These are phyloP conservation scores for Fusarium marasasianum DNA, from an alignment of 2,329 filamentous ascomycete genomes.

Conservation along the genomic window DNA sequence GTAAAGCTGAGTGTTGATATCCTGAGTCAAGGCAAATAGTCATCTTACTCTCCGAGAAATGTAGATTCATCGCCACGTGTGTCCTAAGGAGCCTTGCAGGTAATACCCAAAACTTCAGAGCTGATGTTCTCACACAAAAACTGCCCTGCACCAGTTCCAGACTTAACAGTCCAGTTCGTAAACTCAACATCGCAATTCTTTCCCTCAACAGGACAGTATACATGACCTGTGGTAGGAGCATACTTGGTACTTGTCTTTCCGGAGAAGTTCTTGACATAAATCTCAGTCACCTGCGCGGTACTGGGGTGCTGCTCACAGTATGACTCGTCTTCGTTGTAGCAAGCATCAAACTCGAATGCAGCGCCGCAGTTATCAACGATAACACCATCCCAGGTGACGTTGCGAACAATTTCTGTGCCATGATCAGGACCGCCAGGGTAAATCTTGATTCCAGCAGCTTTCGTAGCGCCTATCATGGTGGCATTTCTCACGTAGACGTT, in stretches of 20 bases:
- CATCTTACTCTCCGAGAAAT: rapidly evolving
- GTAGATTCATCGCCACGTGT: background rate
- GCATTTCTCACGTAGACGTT: background rate
- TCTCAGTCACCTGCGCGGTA: background rate
- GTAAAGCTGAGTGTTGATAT: background rate
- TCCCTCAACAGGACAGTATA: background rate
- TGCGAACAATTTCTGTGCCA: background rate
- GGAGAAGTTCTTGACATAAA: background rate
- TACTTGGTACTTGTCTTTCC: background rate
- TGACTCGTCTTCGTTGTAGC: background rate
- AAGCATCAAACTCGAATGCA: background rate
- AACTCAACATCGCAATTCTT: background rate
- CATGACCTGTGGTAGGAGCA: background rate
- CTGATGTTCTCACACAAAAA: background rate
- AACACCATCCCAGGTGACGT: background rate
- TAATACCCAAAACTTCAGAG: background rate
- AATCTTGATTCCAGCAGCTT: background rate
- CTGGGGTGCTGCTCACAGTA: background rate
- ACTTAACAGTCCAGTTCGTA: background rate
- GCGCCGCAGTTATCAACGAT: background rate
- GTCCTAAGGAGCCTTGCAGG: background rate
- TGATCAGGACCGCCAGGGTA: background rate
- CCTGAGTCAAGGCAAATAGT: rapidly evolving
- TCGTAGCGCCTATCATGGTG: background rate
- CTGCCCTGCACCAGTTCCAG: background rate